Conservation (phyloP, 257 asterid genomes). For the Cordia subcordata region DNA sequence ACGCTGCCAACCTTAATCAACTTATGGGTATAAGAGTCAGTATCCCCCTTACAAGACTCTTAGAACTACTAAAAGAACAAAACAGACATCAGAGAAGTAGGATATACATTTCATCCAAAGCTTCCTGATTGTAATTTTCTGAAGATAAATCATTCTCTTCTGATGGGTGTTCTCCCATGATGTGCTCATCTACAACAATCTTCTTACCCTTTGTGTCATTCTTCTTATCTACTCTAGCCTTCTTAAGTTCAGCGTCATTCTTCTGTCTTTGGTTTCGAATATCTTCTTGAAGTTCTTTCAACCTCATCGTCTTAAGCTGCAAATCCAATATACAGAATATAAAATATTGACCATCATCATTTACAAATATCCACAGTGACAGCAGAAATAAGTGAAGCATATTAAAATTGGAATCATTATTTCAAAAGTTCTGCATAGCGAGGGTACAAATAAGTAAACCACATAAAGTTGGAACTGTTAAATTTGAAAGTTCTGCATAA, state of each 20-base stretch:
- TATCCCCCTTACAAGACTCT: slow-evolving; percentile 13
- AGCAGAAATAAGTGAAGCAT: too few relatives aligned
- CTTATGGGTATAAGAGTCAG: slow-evolving; percentile 32
- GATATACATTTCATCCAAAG: slow-evolving; percentile 72
- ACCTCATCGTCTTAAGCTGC: slow-evolving; percentile 76
- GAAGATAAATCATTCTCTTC: slow-evolving; percentile 22
- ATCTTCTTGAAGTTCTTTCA: slow-evolving; percentile 66
- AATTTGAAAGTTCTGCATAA: too few relatives aligned
- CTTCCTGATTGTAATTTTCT: slow-evolving; percentile 42
- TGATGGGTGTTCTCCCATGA: slow-evolving; percentile 1
- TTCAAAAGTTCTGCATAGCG: too few relatives aligned
- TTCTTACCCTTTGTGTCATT: slow-evolving; percentile 19
- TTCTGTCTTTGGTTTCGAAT: slow-evolving; percentile 71
- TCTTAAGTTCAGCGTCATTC: slow-evolving; percentile 56
- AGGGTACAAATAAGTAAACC: too few relatives aligned
- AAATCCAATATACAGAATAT: slow-evolving; percentile 5
- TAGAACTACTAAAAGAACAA: slow-evolving; percentile 5
- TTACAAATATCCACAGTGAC: too few relatives aligned
- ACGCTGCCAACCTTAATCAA: slow-evolving; percentile 93
- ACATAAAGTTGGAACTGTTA: too few relatives aligned
- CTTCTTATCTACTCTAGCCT: slow-evolving; percentile 22
- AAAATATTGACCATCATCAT: not conserved
- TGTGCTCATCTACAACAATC: slow-evolving; percentile 15
- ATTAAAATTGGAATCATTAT: too few relatives aligned
- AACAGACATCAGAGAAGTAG: not conserved